Evolutionary conservation across 441 rosid genomes (phyloP).

Genomic region (Euphorbia neoarborescens): DNA sequence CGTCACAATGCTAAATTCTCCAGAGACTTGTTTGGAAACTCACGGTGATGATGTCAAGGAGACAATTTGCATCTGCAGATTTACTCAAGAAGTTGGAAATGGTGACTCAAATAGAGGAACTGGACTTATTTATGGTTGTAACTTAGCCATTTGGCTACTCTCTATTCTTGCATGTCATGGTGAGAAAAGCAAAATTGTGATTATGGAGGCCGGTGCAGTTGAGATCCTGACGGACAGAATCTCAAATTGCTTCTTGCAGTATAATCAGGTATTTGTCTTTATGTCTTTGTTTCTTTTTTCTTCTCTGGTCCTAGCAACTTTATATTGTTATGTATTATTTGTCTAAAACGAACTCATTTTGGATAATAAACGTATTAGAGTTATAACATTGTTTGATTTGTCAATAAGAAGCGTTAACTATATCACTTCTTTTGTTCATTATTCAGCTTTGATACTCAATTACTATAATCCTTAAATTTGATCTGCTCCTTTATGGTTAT

Average conservation of each 20-base stretch:
- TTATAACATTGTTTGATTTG: slow-evolving; percentile 3
- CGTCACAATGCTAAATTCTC: slow-evolving; percentile 54
- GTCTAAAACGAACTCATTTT: not conserved
- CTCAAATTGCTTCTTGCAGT: slow-evolving; percentile 48
- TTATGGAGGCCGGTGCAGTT: slow-evolving; percentile 92
- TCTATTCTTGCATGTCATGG: slow-evolving; percentile 93
- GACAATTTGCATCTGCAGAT: slow-evolving; percentile 54
- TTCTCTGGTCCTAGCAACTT: not conserved
- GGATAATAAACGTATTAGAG: not conserved
- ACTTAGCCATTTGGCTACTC: slow-evolving; percentile 85
- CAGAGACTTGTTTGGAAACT: slow-evolving; percentile 43
- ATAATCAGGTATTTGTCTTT: slow-evolving; percentile 56
- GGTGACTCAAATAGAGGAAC: slow-evolving; percentile 42
- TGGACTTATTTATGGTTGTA: slow-evolving; percentile 56
- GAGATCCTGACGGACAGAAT: slow-evolving; percentile 83
- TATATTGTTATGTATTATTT: slow-evolving; percentile 9
- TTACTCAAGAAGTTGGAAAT: slow-evolving; percentile 43
- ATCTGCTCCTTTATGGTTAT: slow-evolving; percentile 20
- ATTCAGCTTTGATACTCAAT: not conserved
- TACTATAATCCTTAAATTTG: slow-evolving; percentile 12
- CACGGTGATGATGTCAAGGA: slow-evolving; percentile 44
- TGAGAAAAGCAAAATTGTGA: slow-evolving; percentile 64
- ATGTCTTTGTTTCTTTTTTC: not conserved
- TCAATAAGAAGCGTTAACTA: not conserved
- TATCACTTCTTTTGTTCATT: slow-evolving; percentile 8